A percentile compares a stretch with the other conserved stretches of the same genome.
Evolutionary conservation across 192 early-diverging fungal species (phyloP).

Genomic region (Irineochytrium annulatum): DNA sequence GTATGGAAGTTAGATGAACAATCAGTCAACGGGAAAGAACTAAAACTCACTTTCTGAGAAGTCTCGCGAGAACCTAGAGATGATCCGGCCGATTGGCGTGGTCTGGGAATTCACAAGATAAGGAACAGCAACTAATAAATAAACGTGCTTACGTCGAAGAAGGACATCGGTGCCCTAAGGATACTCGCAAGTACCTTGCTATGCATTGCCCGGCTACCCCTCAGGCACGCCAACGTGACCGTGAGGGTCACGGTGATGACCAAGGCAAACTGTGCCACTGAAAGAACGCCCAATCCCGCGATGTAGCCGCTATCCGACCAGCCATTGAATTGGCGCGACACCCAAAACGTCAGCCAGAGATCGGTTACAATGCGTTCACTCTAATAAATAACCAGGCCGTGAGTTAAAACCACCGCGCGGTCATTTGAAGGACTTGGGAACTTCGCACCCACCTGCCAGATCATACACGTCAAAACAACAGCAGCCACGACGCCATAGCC

Average conservation of each 20-base stretch:
- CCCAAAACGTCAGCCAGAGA: slow-evolving; percentile 16
- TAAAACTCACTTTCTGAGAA: slow-evolving; percentile 50
- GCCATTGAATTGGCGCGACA: too few species aligned
- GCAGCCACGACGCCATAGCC: slow-evolving; percentile 68
- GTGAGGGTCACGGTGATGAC: too few species aligned
- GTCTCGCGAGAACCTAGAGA: slow-evolving; percentile 67
- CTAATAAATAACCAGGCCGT: too few species aligned
- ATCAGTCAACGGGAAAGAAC: slow-evolving; percentile 34
- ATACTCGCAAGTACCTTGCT: slow-evolving; percentile 56
- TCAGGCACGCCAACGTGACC: too few species aligned
- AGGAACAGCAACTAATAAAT: too few species aligned
- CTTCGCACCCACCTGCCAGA: slow-evolving; percentile 42
- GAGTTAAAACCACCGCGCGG: too few species aligned
- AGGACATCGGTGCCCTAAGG: slow-evolving; percentile 68
- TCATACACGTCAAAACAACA: slow-evolving; percentile 38
- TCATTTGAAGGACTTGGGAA: too few species aligned
- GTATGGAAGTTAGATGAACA: background rate
- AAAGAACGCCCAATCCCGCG: too few species aligned
- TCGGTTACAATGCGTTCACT: too few species aligned
- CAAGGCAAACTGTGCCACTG: too few species aligned
- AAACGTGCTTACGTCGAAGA: slow-evolving; percentile 54
- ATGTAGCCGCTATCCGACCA: slow-evolving; percentile 38
- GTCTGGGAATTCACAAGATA: too few species aligned
- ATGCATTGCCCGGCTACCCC: slow-evolving; percentile 57
- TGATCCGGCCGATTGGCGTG: slow-evolving; percentile 70